Percentiles rank a stretch among this genome's conserved stretches.
Evolutionary conservation across 441 rosid species (phyloP).

Genomic region (Bocquillonia castaneifolia): DNA sequence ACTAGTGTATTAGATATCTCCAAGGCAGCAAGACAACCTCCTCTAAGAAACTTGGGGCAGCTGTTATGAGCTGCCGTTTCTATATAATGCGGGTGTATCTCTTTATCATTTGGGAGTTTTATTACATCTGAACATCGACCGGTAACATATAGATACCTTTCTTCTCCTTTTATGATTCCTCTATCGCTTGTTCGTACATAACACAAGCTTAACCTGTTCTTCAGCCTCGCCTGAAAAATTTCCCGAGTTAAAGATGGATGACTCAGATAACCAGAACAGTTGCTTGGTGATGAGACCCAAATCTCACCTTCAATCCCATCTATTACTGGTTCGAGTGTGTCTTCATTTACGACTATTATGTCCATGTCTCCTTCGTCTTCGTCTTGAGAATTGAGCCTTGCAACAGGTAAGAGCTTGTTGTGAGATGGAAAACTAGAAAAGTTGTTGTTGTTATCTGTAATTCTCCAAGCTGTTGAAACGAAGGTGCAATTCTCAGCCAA

Average conservation of each 20-base stretch:
- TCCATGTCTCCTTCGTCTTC: constrained; percentile 43
- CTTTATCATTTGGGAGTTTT: constrained; percentile 25
- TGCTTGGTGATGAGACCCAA: constrained; percentile 70
- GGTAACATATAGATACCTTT: constrained; percentile 45
- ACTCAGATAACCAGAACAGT: constrained; percentile 47
- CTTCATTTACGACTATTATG: constrained; percentile 49
- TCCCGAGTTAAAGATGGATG: constrained; percentile 45
- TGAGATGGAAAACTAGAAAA: constrained; percentile 30
- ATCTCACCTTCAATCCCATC: constrained; percentile 61
- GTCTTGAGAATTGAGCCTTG: constrained; percentile 29
- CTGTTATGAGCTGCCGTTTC: constrained; percentile 41
- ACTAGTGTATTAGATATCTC: constrained; percentile 26
- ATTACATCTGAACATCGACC: constrained; percentile 52
- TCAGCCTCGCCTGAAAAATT: constrained; percentile 38
- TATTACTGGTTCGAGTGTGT: constrained; percentile 34
- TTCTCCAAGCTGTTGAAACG: constrained; percentile 67
- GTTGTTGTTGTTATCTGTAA: not conserved
- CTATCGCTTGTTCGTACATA: constrained; percentile 49
- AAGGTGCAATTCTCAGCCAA: constrained; percentile 63
- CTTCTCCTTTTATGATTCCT: constrained; percentile 46
- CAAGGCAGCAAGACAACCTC: constrained; percentile 53
- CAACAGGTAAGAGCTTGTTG: constrained; percentile 47
- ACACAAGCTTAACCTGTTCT: constrained; percentile 23
- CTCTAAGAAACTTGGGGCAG: constrained; percentile 37
- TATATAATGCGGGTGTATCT: constrained; percentile 50